Percentiles rank a stretch among this genome's conserved stretches.
phyloP scores from a whole-genome alignment of 768 basidiomycete genomes.

The Glaciozyma antarctica region DNA sequence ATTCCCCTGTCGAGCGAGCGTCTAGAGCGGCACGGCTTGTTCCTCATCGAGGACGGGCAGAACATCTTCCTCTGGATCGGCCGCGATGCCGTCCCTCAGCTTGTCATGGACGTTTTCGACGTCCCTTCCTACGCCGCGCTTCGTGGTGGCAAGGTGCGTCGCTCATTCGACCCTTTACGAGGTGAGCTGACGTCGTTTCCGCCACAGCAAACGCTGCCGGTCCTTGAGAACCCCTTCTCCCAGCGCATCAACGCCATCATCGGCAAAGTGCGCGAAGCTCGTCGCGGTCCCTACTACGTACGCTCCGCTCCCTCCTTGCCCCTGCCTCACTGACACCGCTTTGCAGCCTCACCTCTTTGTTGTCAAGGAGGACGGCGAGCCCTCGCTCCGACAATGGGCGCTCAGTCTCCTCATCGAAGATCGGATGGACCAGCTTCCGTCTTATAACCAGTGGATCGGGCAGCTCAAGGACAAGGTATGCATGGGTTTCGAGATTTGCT shows the following conservation, averaged over 20 bases:
- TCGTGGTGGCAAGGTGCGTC: constrained; percentile 72
- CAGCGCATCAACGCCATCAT: constrained; percentile 88
- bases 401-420: constrained; percentile 90
- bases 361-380: constrained; percentile 97
- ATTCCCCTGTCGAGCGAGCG: constrained; percentile 90
- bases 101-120: constrained; percentile 88
- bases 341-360: constrained; percentile 71
- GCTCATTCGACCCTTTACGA: too few relatives aligned
- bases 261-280: constrained; percentile 88
- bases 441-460: constrained; percentile 75
- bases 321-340: background rate
- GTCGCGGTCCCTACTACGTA: constrained; percentile 72
- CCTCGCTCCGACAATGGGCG: constrained; percentile 88
- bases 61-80: constrained; percentile 98
- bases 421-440: constrained; percentile 84
- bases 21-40: constrained; percentile 87
- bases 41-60: constrained; percentile 94
- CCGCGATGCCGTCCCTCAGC: constrained; percentile 93
- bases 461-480: constrained; percentile 30
- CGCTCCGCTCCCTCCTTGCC: constrained; percentile 1
- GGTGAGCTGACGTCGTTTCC: background rate
- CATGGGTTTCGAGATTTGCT: too few relatives aligned
- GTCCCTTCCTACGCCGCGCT: constrained; percentile 77
- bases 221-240: constrained; percentile 88
- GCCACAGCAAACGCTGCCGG: constrained; percentile 70